phyloP scores from a whole-genome alignment of 192 early-diverging fungal species.

The Coemansia sp. region DNA sequence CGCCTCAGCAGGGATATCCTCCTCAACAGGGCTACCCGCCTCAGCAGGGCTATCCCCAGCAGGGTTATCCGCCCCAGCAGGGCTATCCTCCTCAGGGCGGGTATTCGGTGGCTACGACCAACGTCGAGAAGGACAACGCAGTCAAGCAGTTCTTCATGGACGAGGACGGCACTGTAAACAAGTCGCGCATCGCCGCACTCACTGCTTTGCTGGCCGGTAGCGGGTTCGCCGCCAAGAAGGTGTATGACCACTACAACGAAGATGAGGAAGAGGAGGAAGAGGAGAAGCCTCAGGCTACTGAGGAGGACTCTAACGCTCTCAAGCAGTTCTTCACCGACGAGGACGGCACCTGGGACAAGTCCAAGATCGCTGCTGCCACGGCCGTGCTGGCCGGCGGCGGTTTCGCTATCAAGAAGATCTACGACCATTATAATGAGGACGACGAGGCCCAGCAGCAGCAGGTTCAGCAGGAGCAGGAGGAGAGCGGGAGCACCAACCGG shows the following conservation, averaged over 20 bases:
- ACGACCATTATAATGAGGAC: constrained; percentile 11
- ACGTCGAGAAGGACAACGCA: neutral
- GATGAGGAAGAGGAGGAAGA: neutral
- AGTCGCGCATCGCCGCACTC: neutral
- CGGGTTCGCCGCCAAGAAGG: constrained; percentile 12
- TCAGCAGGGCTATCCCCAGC: neutral
- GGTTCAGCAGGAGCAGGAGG: neutral
- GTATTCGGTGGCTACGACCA: neutral
- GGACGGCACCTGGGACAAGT: constrained; percentile 25
- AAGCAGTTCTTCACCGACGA: constrained; percentile 17
- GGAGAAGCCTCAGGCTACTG: neutral
- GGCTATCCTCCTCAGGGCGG: neutral
- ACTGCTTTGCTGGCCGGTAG: constrained; percentile 1
- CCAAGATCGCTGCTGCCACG: neutral
- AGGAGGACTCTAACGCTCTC: neutral
- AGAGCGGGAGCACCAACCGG: constrained; percentile 4
- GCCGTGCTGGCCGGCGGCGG: constrained; percentile 3
- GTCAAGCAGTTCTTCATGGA: constrained; percentile 14
- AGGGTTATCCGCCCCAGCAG: constrained; percentile 5
- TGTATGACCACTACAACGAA: constrained; percentile 5
- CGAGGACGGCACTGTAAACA: constrained; percentile 8
- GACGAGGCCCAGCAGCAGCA: constrained; percentile 3
- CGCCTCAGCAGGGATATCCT: neutral
- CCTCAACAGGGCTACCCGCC: neutral
- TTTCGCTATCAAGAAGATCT: constrained; percentile 9